phyloP scores from a whole-genome alignment of 2,329 filamentous ascomycete species.

The Fusarium sambucinum region DNA sequence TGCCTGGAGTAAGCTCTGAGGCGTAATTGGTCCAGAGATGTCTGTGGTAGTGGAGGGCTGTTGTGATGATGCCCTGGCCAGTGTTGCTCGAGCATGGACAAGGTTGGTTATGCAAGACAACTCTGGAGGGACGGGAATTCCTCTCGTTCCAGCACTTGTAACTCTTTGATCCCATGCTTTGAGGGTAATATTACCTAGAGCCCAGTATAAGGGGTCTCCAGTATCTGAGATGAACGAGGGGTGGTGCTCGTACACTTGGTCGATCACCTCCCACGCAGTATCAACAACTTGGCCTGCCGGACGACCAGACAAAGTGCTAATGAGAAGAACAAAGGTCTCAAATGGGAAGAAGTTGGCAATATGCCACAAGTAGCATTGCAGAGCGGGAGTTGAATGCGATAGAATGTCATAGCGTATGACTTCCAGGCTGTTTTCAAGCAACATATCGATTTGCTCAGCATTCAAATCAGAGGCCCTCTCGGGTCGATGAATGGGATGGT shows the following conservation, averaged over 20 bases:
- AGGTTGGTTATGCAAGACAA: not conserved
- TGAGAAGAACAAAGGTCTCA: constrained; percentile 5
- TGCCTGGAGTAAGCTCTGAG: not conserved
- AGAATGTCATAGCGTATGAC: constrained; percentile 5
- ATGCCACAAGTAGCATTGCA: constrained; percentile 3
- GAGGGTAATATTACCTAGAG: not conserved
- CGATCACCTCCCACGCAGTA: not conserved
- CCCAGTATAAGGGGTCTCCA: not conserved
- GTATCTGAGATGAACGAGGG: not conserved
- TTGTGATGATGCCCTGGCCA: not conserved
- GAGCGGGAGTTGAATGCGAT: not conserved
- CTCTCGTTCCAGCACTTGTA: not conserved
- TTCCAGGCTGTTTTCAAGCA: not conserved
- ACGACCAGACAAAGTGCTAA: constrained; percentile 3
- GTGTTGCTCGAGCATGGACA: not conserved
- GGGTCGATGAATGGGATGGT: constrained; percentile 6
- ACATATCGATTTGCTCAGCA: constrained; percentile 1
- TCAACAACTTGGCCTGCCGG: not conserved
- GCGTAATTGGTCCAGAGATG: not conserved
- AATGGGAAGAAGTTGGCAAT: constrained; percentile 7
- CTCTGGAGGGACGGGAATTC: not conserved
- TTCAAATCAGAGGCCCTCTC: not conserved
- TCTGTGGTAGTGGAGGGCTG: not conserved
- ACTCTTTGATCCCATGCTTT: constrained; percentile 2
- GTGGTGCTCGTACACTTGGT: constrained; percentile 1